A percentile compares a stretch with the other conserved stretches of the same genome.
Evolutionary conservation across 768 basidiomycete species (phyloP).

Genomic region (Termitomyces titanicus): DNA sequence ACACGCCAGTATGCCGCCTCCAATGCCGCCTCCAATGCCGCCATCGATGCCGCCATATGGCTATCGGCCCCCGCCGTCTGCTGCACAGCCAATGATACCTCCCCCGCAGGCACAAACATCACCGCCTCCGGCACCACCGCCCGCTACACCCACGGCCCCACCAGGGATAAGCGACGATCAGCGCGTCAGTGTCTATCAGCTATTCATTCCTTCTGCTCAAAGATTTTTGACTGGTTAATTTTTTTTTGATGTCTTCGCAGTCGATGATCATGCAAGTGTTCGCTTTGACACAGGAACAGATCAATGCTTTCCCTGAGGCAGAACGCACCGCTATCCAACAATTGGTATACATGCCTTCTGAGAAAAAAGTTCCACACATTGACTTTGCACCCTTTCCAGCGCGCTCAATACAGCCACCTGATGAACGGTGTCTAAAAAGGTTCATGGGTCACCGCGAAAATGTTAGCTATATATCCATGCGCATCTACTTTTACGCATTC

Average conservation of each 20-base stretch:
- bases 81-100: conserved; percentile 24
- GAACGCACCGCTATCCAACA: conserved; percentile 80
- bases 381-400: conserved; percentile 21
- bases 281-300: conserved; percentile 76
- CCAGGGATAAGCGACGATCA: conserved; percentile 51
- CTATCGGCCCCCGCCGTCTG: conserved; percentile 29
- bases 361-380: not conserved
- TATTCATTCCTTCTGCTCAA: conserved; percentile 9
- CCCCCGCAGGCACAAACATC: conserved; percentile 24
- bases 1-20: conserved; percentile 24
- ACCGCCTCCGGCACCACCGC: conserved; percentile 23
- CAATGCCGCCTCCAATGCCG: conserved; percentile 29
- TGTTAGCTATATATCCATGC: not conserved
- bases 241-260: conserved; percentile 29
- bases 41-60: conserved; percentile 29
- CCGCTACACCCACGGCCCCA: conserved; percentile 27
- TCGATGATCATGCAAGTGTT: conserved; percentile 87
- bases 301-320: conserved; percentile 71
- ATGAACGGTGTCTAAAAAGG: conserved; percentile 25
- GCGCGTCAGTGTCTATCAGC: conserved; percentile 26
- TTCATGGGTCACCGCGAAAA: not conserved
- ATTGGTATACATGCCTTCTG: conserved; percentile 44
- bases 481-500: not conserved
- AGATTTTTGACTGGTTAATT: not conserved
- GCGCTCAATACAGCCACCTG: conserved; percentile 36